phyloP scores from a whole-genome alignment of 495 filamentous ascomycete genomes.

The Podospora tetraspora region DNA sequence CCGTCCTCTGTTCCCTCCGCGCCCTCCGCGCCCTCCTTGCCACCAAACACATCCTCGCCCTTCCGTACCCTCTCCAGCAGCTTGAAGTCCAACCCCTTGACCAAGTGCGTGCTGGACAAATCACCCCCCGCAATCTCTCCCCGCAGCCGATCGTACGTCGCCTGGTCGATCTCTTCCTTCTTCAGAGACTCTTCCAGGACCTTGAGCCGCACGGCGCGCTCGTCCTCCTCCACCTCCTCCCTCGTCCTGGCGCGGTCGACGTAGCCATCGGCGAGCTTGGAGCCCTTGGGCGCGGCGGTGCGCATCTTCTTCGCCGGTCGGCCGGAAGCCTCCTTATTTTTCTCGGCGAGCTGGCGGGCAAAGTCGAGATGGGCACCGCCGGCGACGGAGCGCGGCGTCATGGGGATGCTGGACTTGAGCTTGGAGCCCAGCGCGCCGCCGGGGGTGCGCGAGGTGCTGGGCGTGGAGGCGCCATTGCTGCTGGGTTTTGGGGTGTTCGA shows the following conservation, averaged over 20 bases:
- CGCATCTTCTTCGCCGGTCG: constrained; percentile 75
- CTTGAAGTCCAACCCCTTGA: constrained; percentile 86
- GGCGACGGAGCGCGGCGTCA: constrained; percentile 75
- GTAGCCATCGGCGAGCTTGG: constrained; percentile 72
- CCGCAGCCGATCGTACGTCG: constrained; percentile 65
- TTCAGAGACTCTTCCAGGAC: constrained; percentile 80
- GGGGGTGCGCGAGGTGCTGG: constrained; percentile 25
- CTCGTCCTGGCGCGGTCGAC: constrained; percentile 68
- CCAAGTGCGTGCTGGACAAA: constrained; percentile 69
- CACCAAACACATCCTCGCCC: constrained; percentile 64
- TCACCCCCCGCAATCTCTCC: constrained; percentile 80
- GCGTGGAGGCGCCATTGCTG: constrained; percentile 36
- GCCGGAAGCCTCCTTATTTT: constrained; percentile 48
- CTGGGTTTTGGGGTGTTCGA: constrained; percentile 32
- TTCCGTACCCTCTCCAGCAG: constrained; percentile 66
- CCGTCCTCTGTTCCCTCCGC: constrained; percentile 10
- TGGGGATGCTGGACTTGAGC: constrained; percentile 71
- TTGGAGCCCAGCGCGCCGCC: constrained; percentile 53
- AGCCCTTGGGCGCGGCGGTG: constrained; percentile 76
- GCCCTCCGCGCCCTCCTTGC: constrained; percentile 23
- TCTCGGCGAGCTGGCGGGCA: constrained; percentile 77
- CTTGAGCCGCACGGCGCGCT: constrained; percentile 59
- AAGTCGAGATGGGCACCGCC: constrained; percentile 58
- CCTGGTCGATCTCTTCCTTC: constrained; percentile 70
- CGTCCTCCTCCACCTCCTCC: constrained; percentile 52